Evolutionary conservation across 345 rosid species (phyloP).

Genomic region (Populus euphratica): DNA sequence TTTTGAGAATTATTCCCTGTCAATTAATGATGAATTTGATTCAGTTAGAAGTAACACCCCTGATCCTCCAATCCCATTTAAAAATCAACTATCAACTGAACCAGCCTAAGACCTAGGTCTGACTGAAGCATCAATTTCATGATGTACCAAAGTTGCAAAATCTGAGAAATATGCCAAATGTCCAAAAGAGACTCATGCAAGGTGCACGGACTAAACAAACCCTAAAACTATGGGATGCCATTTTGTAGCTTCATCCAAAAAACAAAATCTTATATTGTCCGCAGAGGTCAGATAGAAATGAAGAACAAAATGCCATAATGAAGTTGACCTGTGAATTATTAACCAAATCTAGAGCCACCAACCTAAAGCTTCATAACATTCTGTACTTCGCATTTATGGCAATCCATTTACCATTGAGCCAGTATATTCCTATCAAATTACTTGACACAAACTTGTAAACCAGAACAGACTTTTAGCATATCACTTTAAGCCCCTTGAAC

Average conservation of each 20-base stretch:
- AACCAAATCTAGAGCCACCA: not conserved
- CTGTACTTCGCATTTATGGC: not conserved
- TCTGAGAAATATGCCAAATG: not conserved
- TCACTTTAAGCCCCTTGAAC: not conserved
- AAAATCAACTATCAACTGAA: not conserved
- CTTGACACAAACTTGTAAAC: not conserved
- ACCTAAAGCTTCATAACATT: not conserved
- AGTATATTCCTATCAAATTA: not conserved
- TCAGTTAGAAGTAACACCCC: not conserved
- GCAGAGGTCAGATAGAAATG: not conserved
- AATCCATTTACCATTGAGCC: not conserved
- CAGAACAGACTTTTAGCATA: no score
- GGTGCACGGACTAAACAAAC: not conserved
- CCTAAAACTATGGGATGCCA: not conserved
- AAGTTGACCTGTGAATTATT: not conserved
- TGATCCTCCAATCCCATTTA: not conserved
- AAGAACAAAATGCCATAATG: not conserved
- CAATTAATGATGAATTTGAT: not conserved
- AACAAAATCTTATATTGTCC: not conserved
- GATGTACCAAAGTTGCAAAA: not conserved
- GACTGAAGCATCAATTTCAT: not conserved
- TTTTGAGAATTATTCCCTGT: no score
- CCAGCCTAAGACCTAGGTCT: not conserved
- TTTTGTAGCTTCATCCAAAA: not conserved
- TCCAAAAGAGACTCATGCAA: not conserved